phyloP scores from a whole-genome alignment of 2,329 filamentous ascomycete species.

The Diaporthe australafricana region DNA sequence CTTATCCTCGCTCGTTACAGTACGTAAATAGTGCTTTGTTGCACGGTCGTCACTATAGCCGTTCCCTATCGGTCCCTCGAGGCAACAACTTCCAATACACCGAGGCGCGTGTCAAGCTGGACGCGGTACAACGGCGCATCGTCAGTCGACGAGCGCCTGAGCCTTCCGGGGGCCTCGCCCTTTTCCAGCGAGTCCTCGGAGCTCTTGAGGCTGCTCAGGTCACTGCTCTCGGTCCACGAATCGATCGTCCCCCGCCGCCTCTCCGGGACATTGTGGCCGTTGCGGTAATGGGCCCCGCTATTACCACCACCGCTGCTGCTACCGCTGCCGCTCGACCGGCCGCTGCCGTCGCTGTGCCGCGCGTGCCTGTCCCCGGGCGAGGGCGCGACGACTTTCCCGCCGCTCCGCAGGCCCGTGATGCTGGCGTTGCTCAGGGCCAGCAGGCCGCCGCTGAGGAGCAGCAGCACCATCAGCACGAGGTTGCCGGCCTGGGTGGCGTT shows the following conservation, averaged over 20 bases:
- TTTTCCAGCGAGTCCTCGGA: slow-evolving; percentile 41
- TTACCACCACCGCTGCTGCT: background rate
- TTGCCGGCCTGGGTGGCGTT: slow-evolving; percentile 66
- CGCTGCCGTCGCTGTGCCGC: background rate
- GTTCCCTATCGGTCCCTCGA: background rate
- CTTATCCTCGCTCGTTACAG: background rate
- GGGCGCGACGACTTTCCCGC: slow-evolving; percentile 59
- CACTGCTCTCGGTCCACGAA: slow-evolving; percentile 36
- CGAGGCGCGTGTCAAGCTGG: slow-evolving; percentile 29
- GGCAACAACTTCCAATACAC: slow-evolving; percentile 27
- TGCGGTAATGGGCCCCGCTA: background rate
- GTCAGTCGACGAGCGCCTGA: slow-evolving; percentile 3
- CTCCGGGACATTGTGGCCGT: background rate
- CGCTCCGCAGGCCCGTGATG: slow-evolving; percentile 60
- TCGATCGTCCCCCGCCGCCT: slow-evolving; percentile 2
- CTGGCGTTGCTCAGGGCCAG: slow-evolving; percentile 66
- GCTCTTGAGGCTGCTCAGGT: slow-evolving; percentile 30
- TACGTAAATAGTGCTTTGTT: background rate
- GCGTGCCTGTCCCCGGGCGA: slow-evolving; percentile 36
- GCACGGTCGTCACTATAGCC: background rate
- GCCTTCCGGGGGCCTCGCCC: slow-evolving; percentile 29
- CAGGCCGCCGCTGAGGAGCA: slow-evolving; percentile 64
- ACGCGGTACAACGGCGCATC: slow-evolving; percentile 32
- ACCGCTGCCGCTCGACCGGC: background rate
- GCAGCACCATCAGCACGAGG: slow-evolving; percentile 61